Conservation (phyloP, 352 stramenopile species). For the Phytophthora cactorum region DNA sequence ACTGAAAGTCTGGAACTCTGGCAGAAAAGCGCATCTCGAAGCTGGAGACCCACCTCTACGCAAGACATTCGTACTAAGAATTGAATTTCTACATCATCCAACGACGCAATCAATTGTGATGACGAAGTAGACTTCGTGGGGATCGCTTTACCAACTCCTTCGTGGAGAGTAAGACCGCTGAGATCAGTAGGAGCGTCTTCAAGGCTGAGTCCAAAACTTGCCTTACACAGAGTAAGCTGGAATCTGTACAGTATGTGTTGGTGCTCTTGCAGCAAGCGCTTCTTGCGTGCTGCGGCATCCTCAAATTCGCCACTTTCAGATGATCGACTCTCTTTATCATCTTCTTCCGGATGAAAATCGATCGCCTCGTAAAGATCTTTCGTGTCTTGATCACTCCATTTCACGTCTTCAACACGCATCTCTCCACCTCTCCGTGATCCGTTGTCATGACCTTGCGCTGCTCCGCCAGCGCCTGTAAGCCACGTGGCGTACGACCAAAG, state of each 20-base stretch:
- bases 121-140: slow-evolving; percentile 11
- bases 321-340: slow-evolving; percentile 22
- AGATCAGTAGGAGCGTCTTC: slow-evolving; percentile 36
- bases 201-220: slow-evolving; percentile 58
- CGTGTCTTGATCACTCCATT: slow-evolving; percentile 88
- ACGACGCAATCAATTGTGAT: slow-evolving; percentile 48
- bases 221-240: slow-evolving; percentile 61
- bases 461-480: slow-evolving; percentile 46
- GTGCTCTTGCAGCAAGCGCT: slow-evolving; percentile 41
- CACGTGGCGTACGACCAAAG: slow-evolving; percentile 83
- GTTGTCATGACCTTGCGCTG: slow-evolving; percentile 12
- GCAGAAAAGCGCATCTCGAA: slow-evolving; percentile 75
- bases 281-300: slow-evolving; percentile 26
- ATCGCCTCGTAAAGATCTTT: slow-evolving; percentile 84
- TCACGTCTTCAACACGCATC: slow-evolving; percentile 53
- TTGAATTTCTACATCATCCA: slow-evolving; percentile 77
- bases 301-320: slow-evolving; percentile 31
- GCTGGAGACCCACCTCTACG: slow-evolving; percentile 70
- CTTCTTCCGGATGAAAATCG: slow-evolving; percentile 71
- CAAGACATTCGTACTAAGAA: slow-evolving; percentile 71
- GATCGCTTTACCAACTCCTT: slow-evolving; percentile 15
- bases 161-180: slow-evolving; percentile 10
- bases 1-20: slow-evolving; percentile 34
- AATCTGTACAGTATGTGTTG: slow-evolving; percentile 87
- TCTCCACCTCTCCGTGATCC: slow-evolving; percentile 15